These are phyloP conservation scores for Dothistroma septosporum DNA, from an alignment of 2,329 filamentous ascomycete genomes.

Conservation along the genomic window DNA sequence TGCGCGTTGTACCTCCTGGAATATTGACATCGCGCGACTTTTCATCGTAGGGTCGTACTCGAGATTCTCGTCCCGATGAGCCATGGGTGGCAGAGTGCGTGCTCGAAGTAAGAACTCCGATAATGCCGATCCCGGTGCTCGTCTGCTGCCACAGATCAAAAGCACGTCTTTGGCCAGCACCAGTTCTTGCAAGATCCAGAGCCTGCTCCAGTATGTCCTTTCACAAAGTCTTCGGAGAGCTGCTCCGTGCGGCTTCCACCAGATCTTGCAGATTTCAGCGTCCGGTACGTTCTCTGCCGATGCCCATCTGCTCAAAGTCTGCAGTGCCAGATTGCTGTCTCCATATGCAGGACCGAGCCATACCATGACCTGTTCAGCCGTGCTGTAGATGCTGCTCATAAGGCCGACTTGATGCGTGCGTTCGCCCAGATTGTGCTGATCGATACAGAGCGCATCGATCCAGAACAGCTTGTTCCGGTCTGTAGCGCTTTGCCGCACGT, in stretches of 20 bases:
- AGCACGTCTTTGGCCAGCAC: constrained; percentile 1
- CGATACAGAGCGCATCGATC: neutral
- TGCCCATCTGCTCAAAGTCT: neutral
- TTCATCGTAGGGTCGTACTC: neutral
- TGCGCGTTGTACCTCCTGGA: neutral
- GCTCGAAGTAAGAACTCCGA: neutral
- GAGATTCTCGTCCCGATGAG: neutral
- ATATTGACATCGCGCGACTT: neutral
- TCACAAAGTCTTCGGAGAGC: constrained; percentile 3
- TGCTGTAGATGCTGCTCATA: neutral
- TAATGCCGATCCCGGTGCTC: neutral
- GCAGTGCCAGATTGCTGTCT: constrained; percentile 11
- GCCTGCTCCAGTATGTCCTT: constrained; percentile 10
- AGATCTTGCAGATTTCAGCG: neutral
- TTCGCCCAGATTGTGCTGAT: neutral
- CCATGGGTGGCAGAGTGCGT: neutral
- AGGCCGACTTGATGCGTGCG: neutral
- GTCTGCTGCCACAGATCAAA: constrained; percentile 6
- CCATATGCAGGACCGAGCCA: neutral
- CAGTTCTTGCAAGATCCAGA: constrained; percentile 13
- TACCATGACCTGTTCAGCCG: neutral
- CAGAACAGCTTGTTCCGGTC: neutral
- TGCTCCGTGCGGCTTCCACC: neutral
- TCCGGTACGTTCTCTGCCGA: neutral
- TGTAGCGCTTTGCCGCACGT: neutral